A percentile compares a stretch with the other conserved stretches of the same genome.
These are phyloP conservation scores for Metschnikowia drakensbergensis DNA, from an alignment of 805 yeast species.

Conservation along the genomic window DNA sequence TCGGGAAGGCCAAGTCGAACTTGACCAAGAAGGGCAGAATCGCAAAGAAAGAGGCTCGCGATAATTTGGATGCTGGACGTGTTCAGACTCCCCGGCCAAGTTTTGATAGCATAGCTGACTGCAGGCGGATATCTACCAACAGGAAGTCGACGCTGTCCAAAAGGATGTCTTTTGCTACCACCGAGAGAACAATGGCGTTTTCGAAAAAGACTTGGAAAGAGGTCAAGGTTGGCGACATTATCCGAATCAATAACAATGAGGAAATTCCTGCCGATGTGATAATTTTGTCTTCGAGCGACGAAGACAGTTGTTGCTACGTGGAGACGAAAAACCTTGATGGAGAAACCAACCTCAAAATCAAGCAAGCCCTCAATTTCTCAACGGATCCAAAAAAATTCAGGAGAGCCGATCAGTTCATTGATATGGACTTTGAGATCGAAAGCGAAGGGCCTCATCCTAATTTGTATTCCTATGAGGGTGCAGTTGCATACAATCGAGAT, in stretches of 20 bases:
- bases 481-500: slow-evolving; percentile 31
- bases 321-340: slow-evolving; percentile 85
- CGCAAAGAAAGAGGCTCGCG: slow-evolving; percentile 17
- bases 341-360: slow-evolving; percentile 67
- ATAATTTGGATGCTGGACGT: background rate
- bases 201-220: slow-evolving; percentile 52
- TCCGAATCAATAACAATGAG: slow-evolving; percentile 67
- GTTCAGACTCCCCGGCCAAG: slow-evolving; percentile 22
- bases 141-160: slow-evolving; percentile 14
- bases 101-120: slow-evolving; percentile 28
- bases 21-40: slow-evolving; percentile 37
- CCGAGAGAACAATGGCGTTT: slow-evolving; percentile 25
- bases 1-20: slow-evolving; percentile 27
- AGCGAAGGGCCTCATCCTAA: slow-evolving; percentile 83
- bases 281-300: slow-evolving; percentile 60
- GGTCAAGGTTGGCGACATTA: slow-evolving; percentile 67
- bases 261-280: slow-evolving; percentile 77
- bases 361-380: slow-evolving; percentile 66
- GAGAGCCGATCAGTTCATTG: slow-evolving; percentile 35
- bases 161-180: slow-evolving; percentile 11
- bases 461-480: slow-evolving; percentile 73
- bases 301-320: slow-evolving; percentile 67
- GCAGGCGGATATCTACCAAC: slow-evolving; percentile 7
- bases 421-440: slow-evolving; percentile 61
- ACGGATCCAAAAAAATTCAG: slow-evolving; percentile 41